Percentiles rank a stretch among this genome's conserved stretches.
Evolutionary conservation across 2,329 filamentous ascomycete genomes (phyloP).

Genomic region (Phyllosticta ampelicida): DNA sequence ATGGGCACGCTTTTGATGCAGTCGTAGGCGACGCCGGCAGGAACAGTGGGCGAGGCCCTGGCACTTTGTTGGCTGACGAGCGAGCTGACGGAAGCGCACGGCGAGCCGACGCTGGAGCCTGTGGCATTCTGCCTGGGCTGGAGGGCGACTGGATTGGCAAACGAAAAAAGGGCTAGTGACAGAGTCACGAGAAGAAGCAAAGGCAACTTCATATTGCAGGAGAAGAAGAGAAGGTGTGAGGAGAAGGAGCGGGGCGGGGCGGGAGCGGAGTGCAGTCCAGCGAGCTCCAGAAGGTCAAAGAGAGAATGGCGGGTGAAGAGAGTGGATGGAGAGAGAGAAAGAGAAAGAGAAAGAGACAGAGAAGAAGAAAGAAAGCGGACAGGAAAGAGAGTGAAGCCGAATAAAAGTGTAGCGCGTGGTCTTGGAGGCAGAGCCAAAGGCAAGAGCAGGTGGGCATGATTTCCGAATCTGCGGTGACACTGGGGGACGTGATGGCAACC

Average conservation of each 20-base stretch:
- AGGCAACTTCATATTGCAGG: constrained; percentile 2
- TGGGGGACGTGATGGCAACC: not conserved
- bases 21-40: constrained; percentile 35
- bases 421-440: no score
- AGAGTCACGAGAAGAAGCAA: constrained; percentile 2
- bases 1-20: constrained; percentile 37
- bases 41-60: constrained; percentile 26
- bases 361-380: not conserved
- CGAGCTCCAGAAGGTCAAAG: not conserved
- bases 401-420: not conserved
- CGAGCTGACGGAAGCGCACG: constrained; percentile 9
- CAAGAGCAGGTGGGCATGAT: not conserved
- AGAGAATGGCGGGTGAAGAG: not conserved
- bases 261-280: not conserved
- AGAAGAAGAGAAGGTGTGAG: not conserved
- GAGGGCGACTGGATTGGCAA: constrained; percentile 2
- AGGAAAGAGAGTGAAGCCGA: not conserved
- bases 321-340: constrained; percentile 6
- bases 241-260: no score
- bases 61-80: not conserved
- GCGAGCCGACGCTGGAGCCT: not conserved
- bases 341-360: not conserved
- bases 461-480: not conserved
- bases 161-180: not conserved
- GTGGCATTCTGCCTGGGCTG: constrained; percentile 3